These are phyloP conservation scores for Xylariaceae sp. DNA, from an alignment of 2,329 filamentous ascomycete species.

Conservation along the genomic window DNA sequence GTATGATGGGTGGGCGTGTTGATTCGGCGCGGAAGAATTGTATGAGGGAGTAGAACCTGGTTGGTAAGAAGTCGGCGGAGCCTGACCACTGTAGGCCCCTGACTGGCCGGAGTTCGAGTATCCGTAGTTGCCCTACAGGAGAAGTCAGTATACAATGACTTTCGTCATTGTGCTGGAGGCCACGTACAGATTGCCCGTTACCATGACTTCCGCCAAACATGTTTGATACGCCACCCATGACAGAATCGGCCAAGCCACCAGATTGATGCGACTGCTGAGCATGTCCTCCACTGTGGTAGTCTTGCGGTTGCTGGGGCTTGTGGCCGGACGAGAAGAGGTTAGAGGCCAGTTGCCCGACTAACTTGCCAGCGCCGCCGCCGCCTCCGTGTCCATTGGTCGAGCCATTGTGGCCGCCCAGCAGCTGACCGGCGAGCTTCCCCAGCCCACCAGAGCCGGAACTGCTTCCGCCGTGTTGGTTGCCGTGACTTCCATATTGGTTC, in stretches of 20 bases:
- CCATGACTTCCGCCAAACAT: constrained; percentile 43
- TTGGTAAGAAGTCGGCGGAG: constrained; percentile 56
- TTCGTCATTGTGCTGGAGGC: background rate
- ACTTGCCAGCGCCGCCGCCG: constrained; percentile 35
- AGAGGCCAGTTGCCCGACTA: constrained; percentile 49
- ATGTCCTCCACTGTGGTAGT: constrained; percentile 13
- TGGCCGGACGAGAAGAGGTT: constrained; percentile 43
- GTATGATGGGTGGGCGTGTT: constrained; percentile 19
- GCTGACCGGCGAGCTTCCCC: constrained; percentile 39
- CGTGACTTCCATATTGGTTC: constrained; percentile 36
- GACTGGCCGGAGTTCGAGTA: constrained; percentile 50
- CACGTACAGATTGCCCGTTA: constrained; percentile 31
- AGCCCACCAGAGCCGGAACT: constrained; percentile 33
- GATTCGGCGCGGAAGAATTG: constrained; percentile 20
- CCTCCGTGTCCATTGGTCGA: constrained; percentile 18
- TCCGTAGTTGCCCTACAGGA: constrained; percentile 47
- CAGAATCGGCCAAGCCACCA: constrained; percentile 42
- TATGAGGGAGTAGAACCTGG: constrained; percentile 21
- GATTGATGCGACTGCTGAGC: constrained; percentile 28
- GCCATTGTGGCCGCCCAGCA: constrained; percentile 25
- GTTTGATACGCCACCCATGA: constrained; percentile 48
- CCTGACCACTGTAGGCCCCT: constrained; percentile 53
- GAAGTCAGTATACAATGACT: constrained; percentile 9
- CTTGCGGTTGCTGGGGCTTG: constrained; percentile 38
- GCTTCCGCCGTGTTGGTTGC: constrained; percentile 29